Evolutionary conservation across 2,329 filamentous ascomycete genomes (phyloP), one percentile per base, ranked within the genome.

Genomic region (Fusarium sp.): DNA sequence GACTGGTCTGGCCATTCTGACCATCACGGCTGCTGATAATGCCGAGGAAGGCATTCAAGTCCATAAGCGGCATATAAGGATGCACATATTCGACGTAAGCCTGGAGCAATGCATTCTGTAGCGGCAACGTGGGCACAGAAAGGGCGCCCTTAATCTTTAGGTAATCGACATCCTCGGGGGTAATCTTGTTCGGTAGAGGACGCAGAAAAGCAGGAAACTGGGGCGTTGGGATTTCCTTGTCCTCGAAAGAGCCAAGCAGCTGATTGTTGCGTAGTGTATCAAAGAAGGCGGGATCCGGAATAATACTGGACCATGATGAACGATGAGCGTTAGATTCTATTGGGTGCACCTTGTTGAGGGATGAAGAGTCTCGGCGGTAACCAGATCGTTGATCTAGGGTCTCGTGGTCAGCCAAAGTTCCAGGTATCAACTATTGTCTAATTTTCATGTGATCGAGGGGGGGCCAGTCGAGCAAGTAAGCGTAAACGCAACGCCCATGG

Each of bases 51-150:
- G 88, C 80, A 77, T 88, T 79, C 75, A 90, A 75, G 82, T 92
- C 93, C 67, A 97, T 82, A 33, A 97, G 83, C 26, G 95, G 95
- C 93, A 97, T 97, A 78, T 93, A 97, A 1, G 94, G 93, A 77
- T 97, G 92, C 9, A 97, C 93, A 77, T 91, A 97, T 81, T 97
- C 92, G 65, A 95, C 86, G 74, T 96, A 97, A 38, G 89, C 89
- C 72, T 90, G 89, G 16, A 98, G 83, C 42, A 97, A 85, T 62
- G 94, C 93, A 77, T 92, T 93, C 74, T 95, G 92, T 36, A 97
- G 83, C 6, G 82, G 80, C 6, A 85, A 79, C 40, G 87, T 84
- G 3, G 95, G 95, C 40, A 97, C 86, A 3, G 89, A 89, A 70
- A 97, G 82, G 2, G 94, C 94, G 6, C 94, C 94, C 83, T 97